Base-by-base conservation (phyloP, 345 rosid species). In the Citrus unshiu region DNA sequence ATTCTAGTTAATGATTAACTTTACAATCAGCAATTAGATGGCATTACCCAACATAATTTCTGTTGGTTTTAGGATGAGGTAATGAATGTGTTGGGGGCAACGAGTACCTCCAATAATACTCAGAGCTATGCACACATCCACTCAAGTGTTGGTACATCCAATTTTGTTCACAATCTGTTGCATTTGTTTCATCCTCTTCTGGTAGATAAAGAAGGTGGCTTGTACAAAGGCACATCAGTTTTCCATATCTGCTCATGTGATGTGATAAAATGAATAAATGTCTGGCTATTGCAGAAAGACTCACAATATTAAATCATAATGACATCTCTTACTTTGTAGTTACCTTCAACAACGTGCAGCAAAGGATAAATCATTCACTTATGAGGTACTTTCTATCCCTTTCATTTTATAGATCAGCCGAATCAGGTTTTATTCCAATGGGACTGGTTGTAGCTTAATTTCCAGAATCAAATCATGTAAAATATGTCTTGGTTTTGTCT, bases 341-440 rank as follows among this genome's bases (percentile, higher is more conserved):
- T 96, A 93, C 84, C 97, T 96, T 80, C 91, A 86, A 80, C 82
- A 84, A 68, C 95, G 97, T 68, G 93, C 91, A 0, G 86, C 88
- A 80, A 89, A 92, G 82, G 97, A 97, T 84, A 89, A 91, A 73
- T 86, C 87, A 70, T 94, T 96, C 90, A 85, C 98, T 78, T 97
- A 87, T 60, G 99, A 97, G 99, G 99, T 94, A 80, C 12, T 58
- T 39, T 79, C 77, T 73, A 34, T 83, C 65, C 51, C 57, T 74
- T n/a, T 35, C 58, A 21, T 81, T 67, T 32, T 37, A 40, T 74
- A 71, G 72, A 51, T 68, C 25, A 29, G 29, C 7, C 56, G 35
- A 71, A 14, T 68, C 69, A 13, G 46, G 22, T 30, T 78, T 30
- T 18, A 3, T 13, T 10, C 30, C 29, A 1, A 4, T 21, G 21